Conservation (phyloP, 805 yeast genomes). For the Millerozyma acaciae region DNA sequence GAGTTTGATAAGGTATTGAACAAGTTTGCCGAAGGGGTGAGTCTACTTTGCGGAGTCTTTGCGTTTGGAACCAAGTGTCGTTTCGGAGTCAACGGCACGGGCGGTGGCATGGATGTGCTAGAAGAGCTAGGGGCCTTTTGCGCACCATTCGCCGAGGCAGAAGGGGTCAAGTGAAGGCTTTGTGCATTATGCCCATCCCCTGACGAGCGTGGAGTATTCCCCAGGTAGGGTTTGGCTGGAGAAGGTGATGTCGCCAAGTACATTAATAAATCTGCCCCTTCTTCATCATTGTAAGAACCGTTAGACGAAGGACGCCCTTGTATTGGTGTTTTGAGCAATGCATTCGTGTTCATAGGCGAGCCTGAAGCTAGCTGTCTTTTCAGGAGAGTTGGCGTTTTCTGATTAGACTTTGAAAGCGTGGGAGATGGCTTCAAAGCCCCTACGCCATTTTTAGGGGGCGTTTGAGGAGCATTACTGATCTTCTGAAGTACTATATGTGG, state of each 20-base stretch:
- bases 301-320: conserved; percentile 20
- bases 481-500: conserved; percentile 30
- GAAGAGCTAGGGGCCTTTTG: conserved; percentile 8
- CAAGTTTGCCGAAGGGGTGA: conserved; percentile 37
- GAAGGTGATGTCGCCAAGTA: conserved; percentile 83
- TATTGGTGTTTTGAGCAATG: conserved; percentile 34
- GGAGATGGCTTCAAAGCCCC: conserved; percentile 28
- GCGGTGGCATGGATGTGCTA: conserved; percentile 29
- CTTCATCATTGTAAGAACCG: conserved; percentile 38
- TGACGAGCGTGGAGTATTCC: conserved; percentile 26
- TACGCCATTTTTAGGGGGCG: conserved; percentile 18
- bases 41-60: conserved; percentile 39
- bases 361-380: conserved; percentile 17
- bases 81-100: conserved; percentile 43
- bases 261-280: conserved; percentile 80
- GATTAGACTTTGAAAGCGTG: conserved; percentile 15
- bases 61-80: conserved; percentile 22
- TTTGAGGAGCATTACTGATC: conserved; percentile 20
- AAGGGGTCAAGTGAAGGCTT: conserved; percentile 9
- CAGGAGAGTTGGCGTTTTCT: conserved; percentile 29
- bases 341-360: conserved; percentile 7
- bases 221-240: conserved; percentile 44
- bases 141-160: conserved; percentile 19
- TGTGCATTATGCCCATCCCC: background rate
- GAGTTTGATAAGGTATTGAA: conserved; percentile 18